phyloP scores from a whole-genome alignment of 2,329 filamentous ascomycete genomes.

The Pseudocercospora cruenta region DNA sequence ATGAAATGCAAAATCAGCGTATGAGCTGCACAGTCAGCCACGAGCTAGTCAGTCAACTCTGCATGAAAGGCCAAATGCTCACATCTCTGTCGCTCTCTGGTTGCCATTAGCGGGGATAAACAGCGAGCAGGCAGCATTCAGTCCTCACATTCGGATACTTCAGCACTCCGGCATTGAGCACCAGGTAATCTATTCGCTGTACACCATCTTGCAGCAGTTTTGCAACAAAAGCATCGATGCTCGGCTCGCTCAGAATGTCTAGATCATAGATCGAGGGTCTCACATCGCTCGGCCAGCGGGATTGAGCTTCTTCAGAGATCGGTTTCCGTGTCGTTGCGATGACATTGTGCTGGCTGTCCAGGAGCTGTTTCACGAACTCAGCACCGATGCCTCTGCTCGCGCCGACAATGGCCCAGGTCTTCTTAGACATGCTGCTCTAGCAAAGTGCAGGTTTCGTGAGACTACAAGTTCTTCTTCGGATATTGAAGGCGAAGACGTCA shows the following conservation, averaged over 20 bases:
- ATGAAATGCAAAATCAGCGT: slow-evolving; percentile 58
- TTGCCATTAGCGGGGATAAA: background rate
- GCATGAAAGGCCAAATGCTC: slow-evolving; percentile 31
- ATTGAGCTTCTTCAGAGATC: slow-evolving; percentile 1
- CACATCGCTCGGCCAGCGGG: background rate
- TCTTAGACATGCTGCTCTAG: slow-evolving; percentile 21
- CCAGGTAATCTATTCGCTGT: slow-evolving; percentile 53
- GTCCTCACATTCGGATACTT: slow-evolving; percentile 59
- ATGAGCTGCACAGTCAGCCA: slow-evolving; percentile 47
- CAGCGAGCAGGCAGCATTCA: background rate
- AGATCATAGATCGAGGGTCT: slow-evolving; percentile 2
- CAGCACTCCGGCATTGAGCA: slow-evolving; percentile 62
- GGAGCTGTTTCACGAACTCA: slow-evolving; percentile 57
- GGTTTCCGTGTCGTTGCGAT: slow-evolving; percentile 56
- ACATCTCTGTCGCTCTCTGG: slow-evolving; percentile 58
- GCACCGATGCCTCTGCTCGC: slow-evolving; percentile 55
- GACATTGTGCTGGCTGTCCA: slow-evolving; percentile 52
- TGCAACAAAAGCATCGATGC: slow-evolving; percentile 16
- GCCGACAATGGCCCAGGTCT: slow-evolving; percentile 53
- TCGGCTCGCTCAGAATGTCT: background rate
- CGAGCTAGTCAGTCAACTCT: background rate
- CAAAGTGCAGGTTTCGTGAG: background rate
- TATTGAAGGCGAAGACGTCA: background rate
- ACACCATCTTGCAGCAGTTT: slow-evolving; percentile 19
- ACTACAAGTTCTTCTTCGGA: background rate